Percentiles rank a stretch among this genome's conserved stretches.
Evolutionary conservation across 352 stramenopile genomes (phyloP).

Genomic region (Phytopythium vexans): DNA sequence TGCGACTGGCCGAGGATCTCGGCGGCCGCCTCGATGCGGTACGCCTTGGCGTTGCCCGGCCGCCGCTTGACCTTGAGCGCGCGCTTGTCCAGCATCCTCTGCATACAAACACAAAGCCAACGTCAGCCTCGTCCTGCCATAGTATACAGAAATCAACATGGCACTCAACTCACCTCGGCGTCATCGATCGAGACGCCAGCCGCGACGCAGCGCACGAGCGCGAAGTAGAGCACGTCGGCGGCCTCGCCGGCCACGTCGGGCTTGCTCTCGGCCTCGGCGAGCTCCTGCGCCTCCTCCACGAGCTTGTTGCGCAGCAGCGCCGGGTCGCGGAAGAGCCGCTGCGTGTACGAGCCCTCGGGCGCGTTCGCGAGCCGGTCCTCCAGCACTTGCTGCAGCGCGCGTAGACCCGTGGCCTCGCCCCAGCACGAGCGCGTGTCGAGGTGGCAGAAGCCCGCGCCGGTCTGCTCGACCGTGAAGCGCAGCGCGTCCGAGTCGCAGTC

Average conservation of each 20-base stretch:
- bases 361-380: slow-evolving; percentile 82
- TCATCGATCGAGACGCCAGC: slow-evolving; percentile 92
- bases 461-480: slow-evolving; percentile 92
- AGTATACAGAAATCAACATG: slow-evolving; percentile 4
- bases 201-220: slow-evolving; percentile 91
- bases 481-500: slow-evolving; percentile 96
- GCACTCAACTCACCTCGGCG: slow-evolving; percentile 58
- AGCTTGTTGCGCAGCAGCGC: slow-evolving; percentile 94
- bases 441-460: slow-evolving; percentile 71
- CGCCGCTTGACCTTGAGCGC: slow-evolving; percentile 91
- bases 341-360: slow-evolving; percentile 94
- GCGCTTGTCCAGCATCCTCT: slow-evolving; percentile 90
- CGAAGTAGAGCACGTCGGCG: slow-evolving; percentile 97
- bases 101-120: neutral
- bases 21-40: slow-evolving; percentile 79
- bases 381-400: slow-evolving; percentile 89
- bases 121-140: too few relatives aligned
- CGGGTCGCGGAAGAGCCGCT: slow-evolving; percentile 93
- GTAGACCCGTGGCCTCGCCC: slow-evolving; percentile 84
- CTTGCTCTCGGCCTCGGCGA: slow-evolving; percentile 83
- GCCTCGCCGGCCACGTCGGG: slow-evolving; percentile 92
- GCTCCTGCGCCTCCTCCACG: slow-evolving; percentile 95
- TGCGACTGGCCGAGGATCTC: slow-evolving; percentile 53
- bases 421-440: slow-evolving; percentile 94
- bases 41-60: slow-evolving; percentile 85